phyloP scores from a whole-genome alignment of 352 stramenopile genomes.

The Pythium scleroteichum region DNA sequence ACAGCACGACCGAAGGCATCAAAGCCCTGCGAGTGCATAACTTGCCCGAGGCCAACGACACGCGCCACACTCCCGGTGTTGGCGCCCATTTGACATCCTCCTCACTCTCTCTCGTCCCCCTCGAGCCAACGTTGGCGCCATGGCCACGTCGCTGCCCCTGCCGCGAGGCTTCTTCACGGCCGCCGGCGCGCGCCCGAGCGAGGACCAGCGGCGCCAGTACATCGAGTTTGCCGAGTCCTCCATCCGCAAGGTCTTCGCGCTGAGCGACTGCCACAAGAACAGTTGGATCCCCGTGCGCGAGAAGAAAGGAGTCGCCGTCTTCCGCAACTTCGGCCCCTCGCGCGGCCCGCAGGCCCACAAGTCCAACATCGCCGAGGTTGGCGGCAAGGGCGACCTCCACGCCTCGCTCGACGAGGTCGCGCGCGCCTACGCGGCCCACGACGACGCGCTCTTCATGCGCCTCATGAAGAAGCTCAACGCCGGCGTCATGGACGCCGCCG shows the following conservation, averaged over 20 bases:
- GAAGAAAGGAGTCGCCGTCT: slow-evolving; percentile 82
- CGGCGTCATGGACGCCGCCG: slow-evolving; percentile 71
- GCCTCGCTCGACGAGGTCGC: slow-evolving; percentile 76
- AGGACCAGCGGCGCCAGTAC: slow-evolving; percentile 75
- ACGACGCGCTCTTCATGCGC: slow-evolving; percentile 72
- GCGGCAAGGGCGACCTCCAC: slow-evolving; percentile 63
- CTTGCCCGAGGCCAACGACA: slow-evolving; percentile 7
- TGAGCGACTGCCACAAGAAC: slow-evolving; percentile 80
- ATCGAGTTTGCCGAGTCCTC: slow-evolving; percentile 80
- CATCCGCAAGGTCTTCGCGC: slow-evolving; percentile 81
- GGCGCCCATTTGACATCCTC: not conserved
- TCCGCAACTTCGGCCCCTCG: slow-evolving; percentile 71
- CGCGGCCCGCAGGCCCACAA: slow-evolving; percentile 62
- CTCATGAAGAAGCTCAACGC: slow-evolving; percentile 85
- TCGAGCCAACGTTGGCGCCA: slow-evolving; percentile 11
- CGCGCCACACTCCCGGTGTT: not conserved
- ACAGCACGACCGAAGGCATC: slow-evolving; percentile 11
- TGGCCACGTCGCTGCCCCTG: slow-evolving; percentile 69
- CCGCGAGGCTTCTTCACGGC: slow-evolving; percentile 78
- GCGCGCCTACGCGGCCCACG: slow-evolving; percentile 74
- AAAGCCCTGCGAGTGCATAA: slow-evolving; percentile 3
- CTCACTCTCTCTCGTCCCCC: slow-evolving; percentile 1
- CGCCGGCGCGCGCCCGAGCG: slow-evolving; percentile 53
- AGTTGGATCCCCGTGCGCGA: slow-evolving; percentile 84
- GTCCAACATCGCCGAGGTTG: slow-evolving; percentile 79